Evolutionary conservation across 352 stramenopile species (phyloP), one percentile per base, ranked within the genome.

Genomic region (Globisporangium heterothallicum): DNA sequence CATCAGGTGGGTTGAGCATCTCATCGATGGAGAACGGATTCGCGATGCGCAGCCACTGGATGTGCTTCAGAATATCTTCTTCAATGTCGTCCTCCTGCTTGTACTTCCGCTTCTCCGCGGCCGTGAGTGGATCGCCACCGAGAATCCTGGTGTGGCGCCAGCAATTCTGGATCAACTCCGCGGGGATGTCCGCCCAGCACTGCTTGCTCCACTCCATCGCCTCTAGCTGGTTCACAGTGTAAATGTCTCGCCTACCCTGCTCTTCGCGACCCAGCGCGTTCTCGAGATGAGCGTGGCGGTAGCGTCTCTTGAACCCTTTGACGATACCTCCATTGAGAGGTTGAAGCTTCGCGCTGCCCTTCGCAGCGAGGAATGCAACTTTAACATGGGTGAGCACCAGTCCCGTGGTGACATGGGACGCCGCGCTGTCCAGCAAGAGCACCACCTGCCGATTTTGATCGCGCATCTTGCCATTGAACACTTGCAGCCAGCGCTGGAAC

Each of bases 401-500:
- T 7, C 53, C 58, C 1, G 45, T 53, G 32, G 55, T 32, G 13
- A 56, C 51, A 35, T 65, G 58, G 22, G 52, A 58, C 41, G 41
- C 19, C 16, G 53, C 52, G 22, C 55, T 65, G 45, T 65, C 58
- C 22, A 61, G 46, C 0, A 65, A 19, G 16, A 65, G 45, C 29
- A 61, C 30, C 10, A 65, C 56, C 13, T 35, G 29, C 6, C 58
- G 58, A 30, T 52, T 22, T 8, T 55, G 29, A 34, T 45, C 42
- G 6, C 52, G 45, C 58, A 65, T 65, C 26, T 42, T 45, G 27
- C 32, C 30, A 32, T 61, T 49, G 19, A 65, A 51, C 24, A 44
- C 51, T 10, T 49, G 46, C 13, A 65, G 40, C 52, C 58, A 65
- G 25, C 52, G 49, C 42, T 61, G 58, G 42, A 65, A 65, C 22